Percentiles rank a stretch among this genome's conserved stretches.
Conservation (phyloP, 1,139 yeast genomes). For the Hyphopichia wangnamkhiaoensis region DNA sequence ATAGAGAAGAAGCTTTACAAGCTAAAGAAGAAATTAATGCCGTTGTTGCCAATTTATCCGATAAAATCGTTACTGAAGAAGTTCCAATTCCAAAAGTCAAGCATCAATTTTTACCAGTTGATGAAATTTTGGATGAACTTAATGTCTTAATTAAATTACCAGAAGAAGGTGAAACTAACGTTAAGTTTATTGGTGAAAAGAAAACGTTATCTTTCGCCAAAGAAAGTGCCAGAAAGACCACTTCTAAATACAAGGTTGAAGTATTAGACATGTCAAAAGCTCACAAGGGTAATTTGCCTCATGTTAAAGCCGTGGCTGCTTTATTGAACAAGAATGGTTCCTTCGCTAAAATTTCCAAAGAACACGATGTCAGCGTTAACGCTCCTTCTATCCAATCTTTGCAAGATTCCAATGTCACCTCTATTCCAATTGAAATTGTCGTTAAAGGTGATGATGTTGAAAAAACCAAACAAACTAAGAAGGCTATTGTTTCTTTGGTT, state of each 20-base stretch:
- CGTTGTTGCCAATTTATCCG: conserved; percentile 46
- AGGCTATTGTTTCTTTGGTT: conserved; percentile 69
- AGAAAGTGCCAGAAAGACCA: conserved; percentile 54
- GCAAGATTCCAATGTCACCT: conserved; percentile 15
- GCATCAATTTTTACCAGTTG: conserved; percentile 49
- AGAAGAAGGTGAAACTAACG: conserved; percentile 41
- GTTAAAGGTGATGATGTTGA: conserved; percentile 35
- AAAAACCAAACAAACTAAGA: conserved; percentile 49
- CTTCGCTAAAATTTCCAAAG: conserved; percentile 47
- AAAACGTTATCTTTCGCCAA: conserved; percentile 61
- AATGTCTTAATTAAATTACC: conserved; percentile 69
- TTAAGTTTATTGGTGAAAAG: conserved; percentile 66
- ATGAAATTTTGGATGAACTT: conserved; percentile 48
- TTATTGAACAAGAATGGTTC: conserved; percentile 57
- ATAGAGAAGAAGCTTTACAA: conserved; percentile 57
- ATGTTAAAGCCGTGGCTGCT: conserved; percentile 73
- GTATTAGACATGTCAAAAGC: conserved; percentile 82
- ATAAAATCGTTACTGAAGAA: conserved; percentile 35
- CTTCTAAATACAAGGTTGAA: conserved; percentile 56
- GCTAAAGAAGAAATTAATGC: conserved; percentile 50
- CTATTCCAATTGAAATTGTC: conserved; percentile 46
- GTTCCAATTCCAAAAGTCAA: conserved; percentile 47
- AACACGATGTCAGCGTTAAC: conserved; percentile 53
- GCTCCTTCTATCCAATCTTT: conserved; percentile 49
- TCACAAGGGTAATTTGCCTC: conserved; percentile 75